A percentile compares a stretch with the other conserved stretches of the same genome.
Conservation (phyloP, 225 moss, liverwort and hornwort species). For the Marchantia polymorpha region DNA sequence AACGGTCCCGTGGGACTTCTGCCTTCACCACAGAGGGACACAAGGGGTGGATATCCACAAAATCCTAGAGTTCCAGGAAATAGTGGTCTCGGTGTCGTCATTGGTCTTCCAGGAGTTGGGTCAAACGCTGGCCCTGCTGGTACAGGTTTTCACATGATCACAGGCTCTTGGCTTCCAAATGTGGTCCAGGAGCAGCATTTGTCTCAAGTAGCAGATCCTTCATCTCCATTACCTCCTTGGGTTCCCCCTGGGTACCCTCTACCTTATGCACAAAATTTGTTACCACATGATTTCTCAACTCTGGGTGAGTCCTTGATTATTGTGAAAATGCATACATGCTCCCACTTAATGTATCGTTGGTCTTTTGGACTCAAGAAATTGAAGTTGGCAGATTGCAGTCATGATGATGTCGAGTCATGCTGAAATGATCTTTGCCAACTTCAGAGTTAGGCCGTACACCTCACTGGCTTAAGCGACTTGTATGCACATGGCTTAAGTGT, state of each 20-base stretch:
- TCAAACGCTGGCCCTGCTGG: constrained; percentile 5
- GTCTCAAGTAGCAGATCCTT: constrained; percentile 25
- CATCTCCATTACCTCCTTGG: constrained; percentile 20
- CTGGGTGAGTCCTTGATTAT: constrained; percentile 24
- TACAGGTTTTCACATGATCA: constrained; percentile 23
- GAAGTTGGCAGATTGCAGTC: background rate
- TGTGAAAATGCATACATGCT: background rate
- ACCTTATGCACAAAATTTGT: constrained; percentile 26
- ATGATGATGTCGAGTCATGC: no score
- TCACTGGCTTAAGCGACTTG: no score
- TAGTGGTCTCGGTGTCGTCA: constrained; percentile 21
- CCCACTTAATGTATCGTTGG: background rate
- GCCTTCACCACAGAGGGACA: constrained; percentile 29
- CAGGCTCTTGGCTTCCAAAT: constrained; percentile 20
- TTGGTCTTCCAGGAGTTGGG: constrained; percentile 28
- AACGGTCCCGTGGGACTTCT: constrained; percentile 24
- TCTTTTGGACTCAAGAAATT: background rate
- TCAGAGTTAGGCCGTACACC: no score
- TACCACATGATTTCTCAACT: constrained; percentile 31
- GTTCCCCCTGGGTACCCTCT: constrained; percentile 29
- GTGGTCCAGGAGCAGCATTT: constrained; percentile 28
- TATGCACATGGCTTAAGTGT: no score
- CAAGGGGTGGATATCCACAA: constrained; percentile 19
- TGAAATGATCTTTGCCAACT: no score
- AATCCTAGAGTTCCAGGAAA: constrained; percentile 20